These are phyloP conservation scores for Deinandra increscens DNA, from an alignment of 129 eudicot species.

Conservation along the genomic window DNA sequence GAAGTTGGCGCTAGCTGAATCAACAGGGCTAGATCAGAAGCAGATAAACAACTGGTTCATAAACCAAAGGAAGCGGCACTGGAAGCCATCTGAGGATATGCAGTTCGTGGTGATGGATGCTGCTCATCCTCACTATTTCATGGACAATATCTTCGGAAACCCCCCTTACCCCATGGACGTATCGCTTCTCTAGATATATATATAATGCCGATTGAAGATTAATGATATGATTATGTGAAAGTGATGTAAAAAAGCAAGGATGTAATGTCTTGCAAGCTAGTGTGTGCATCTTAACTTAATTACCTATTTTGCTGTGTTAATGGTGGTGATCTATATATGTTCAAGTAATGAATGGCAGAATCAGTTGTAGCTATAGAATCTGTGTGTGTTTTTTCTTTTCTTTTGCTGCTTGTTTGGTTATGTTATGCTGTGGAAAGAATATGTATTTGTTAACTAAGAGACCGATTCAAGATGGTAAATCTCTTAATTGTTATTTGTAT, in stretches of 20 bases:
- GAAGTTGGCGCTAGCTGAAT: constrained; percentile 72
- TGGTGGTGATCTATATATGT: background rate
- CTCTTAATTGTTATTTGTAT: no score
- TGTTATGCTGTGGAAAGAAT: background rate
- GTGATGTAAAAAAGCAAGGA: constrained; percentile 7
- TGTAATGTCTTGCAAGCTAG: background rate
- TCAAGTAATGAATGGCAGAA: background rate
- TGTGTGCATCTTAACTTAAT: constrained; percentile 7
- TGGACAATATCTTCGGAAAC: constrained; percentile 26
- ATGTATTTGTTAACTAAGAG: no score
- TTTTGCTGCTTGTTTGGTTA: background rate
- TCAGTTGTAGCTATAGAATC: background rate
- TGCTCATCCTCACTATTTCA: constrained; percentile 63
- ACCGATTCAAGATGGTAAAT: no score
- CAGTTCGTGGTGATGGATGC: constrained; percentile 95
- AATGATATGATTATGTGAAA: background rate
- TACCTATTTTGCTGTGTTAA: constrained; percentile 7
- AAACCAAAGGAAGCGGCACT: constrained; percentile 80
- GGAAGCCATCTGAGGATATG: constrained; percentile 94
- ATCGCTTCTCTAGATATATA: constrained; percentile 16
- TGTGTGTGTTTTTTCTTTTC: background rate
- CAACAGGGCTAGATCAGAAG: constrained; percentile 82
- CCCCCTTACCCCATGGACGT: constrained; percentile 28
- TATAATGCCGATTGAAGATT: background rate
- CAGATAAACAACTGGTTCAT: constrained; percentile 95